phyloP scores from a whole-genome alignment of 805 yeast species.

The Metschnikowia chrysomelidarum region DNA sequence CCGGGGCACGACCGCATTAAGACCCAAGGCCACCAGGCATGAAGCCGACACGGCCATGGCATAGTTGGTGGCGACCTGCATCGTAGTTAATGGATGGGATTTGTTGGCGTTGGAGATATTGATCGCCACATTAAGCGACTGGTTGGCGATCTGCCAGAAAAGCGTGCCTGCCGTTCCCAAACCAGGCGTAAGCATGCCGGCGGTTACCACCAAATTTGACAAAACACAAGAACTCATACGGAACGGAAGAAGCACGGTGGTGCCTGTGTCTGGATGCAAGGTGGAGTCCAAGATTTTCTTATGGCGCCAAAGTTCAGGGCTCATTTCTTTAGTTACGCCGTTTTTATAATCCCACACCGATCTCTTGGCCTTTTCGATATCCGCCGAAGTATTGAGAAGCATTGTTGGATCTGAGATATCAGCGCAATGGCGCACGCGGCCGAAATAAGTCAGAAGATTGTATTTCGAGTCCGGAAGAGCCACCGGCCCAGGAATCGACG shows the following conservation, averaged over 20 bases:
- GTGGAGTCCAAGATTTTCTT: constrained; percentile 87
- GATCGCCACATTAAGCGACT: constrained; percentile 93
- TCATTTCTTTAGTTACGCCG: constrained; percentile 62
- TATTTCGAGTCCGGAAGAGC: constrained; percentile 76
- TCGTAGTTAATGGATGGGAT: constrained; percentile 81
- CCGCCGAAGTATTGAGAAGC: constrained; percentile 67
- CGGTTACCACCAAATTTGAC: constrained; percentile 90
- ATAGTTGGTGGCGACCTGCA: constrained; percentile 77
- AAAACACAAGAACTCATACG: constrained; percentile 96
- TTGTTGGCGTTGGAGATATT: constrained; percentile 96
- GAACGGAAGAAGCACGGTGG: constrained; percentile 87
- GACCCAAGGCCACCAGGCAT: constrained; percentile 92
- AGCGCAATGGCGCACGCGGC: constrained; percentile 92
- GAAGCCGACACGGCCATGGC: constrained; percentile 90
- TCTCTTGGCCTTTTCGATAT: constrained; percentile 62
- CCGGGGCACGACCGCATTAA: constrained; percentile 87
- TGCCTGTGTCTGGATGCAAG: constrained; percentile 95
- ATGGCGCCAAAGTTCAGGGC: constrained; percentile 85
- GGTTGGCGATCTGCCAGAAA: constrained; percentile 98
- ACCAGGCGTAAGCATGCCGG: constrained; percentile 96
- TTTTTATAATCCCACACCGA: constrained; percentile 69
- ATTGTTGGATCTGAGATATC: constrained; percentile 90
- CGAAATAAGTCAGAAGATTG: constrained; percentile 83
- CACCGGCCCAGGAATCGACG: constrained; percentile 80
- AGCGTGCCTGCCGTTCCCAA: constrained; percentile 86